Conservation (phyloP, 805 yeast species). For the Soucietia sequanensis region DNA sequence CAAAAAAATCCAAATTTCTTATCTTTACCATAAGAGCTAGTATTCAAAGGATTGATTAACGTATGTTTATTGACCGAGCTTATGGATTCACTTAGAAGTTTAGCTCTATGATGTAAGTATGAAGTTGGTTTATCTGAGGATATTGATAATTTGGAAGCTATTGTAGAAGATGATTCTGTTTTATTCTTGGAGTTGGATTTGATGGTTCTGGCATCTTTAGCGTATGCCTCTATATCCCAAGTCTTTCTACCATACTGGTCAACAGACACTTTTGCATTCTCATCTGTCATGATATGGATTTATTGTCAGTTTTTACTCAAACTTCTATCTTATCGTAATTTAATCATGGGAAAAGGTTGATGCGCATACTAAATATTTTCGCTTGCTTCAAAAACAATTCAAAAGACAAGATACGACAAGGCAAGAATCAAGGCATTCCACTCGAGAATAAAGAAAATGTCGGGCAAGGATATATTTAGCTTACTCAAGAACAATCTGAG, state of each 20-base stretch:
- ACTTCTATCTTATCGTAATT: no score
- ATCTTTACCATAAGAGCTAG: constrained; percentile 27
- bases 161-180: not conserved
- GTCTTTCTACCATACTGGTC: constrained; percentile 63
- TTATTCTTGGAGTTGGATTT: constrained; percentile 12
- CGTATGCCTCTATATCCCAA: constrained; percentile 72
- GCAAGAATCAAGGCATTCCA: no score
- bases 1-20: constrained; percentile 85
- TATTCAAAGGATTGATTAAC: constrained; percentile 23
- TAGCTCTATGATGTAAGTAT: constrained; percentile 28
- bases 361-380: no score
- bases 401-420: no score
- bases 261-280: constrained; percentile 22
- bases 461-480: no score
- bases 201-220: constrained; percentile 44
- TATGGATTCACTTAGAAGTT: constrained; percentile 29
- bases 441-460: no score
- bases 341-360: no score
- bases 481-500: no score
- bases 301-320: no score
- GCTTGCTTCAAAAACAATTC: no score
- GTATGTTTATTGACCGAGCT: constrained; percentile 34
- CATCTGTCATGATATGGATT: constrained; percentile 7
- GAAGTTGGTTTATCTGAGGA: constrained; percentile 16
- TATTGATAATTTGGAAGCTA: constrained; percentile 6